A percentile compares a stretch with the other conserved stretches of the same genome.
These are phyloP conservation scores for Coniella vitis DNA, from an alignment of 2,329 filamentous ascomycete genomes.

Conservation along the genomic window DNA sequence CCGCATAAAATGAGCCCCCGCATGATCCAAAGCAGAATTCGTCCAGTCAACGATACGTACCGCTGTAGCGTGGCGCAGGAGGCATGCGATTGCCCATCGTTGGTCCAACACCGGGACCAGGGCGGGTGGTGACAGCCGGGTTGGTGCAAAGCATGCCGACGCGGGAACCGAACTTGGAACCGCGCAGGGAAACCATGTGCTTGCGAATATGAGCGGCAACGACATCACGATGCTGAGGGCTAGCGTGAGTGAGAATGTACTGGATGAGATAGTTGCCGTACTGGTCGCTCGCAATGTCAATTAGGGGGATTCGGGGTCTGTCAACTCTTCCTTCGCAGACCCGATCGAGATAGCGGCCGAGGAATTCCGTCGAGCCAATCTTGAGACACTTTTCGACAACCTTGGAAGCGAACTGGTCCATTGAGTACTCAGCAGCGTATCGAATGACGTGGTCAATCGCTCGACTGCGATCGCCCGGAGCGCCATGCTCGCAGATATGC, in stretches of 20 bases:
- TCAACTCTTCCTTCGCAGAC: constrained; percentile 88
- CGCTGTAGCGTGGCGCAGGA: constrained; percentile 51
- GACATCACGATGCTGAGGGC: constrained; percentile 81
- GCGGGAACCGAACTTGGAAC: constrained; percentile 96
- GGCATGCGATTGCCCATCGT: constrained; percentile 52
- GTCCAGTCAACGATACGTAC: constrained; percentile 49
- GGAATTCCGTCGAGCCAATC: constrained; percentile 84
- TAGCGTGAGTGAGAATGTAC: constrained; percentile 87
- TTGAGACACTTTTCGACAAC: constrained; percentile 99
- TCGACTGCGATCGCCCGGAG: constrained; percentile 81
- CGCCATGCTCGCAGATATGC: constrained; percentile 96
- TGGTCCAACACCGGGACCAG: constrained; percentile 72
- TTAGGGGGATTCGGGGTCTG: constrained; percentile 90
- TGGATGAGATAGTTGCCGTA: constrained; percentile 98
- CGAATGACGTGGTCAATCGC: constrained; percentile 93
- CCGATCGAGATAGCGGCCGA: constrained; percentile 85
- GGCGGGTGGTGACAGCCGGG: constrained; percentile 79
- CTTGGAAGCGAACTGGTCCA: constrained; percentile 98
- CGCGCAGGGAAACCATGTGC: constrained; percentile 98
- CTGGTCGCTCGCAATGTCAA: constrained; percentile 97
- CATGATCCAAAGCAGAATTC: not conserved
- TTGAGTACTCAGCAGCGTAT: constrained; percentile 92
- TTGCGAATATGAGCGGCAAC: constrained; percentile 93
- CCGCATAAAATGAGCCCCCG: not conserved
- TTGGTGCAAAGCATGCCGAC: constrained; percentile 99